Conservation (phyloP, 2,329 filamentous ascomycete genomes). For the Escovopsis weberi region DNA sequence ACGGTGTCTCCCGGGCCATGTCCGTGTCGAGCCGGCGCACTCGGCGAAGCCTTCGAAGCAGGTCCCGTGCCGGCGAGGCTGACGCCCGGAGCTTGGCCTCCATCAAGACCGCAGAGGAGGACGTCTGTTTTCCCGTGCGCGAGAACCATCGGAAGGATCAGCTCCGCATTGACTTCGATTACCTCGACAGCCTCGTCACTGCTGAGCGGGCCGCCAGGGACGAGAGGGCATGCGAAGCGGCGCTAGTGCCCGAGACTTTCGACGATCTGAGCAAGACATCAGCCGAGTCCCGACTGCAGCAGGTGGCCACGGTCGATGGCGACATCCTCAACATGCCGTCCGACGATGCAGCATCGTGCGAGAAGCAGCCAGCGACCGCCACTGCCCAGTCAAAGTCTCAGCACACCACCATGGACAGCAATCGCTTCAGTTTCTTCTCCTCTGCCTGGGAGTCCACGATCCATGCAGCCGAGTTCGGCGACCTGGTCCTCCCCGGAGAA, state of each 20-base stretch:
- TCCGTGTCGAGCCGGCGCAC: conserved; percentile 44
- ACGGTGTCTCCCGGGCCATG: conserved; percentile 50
- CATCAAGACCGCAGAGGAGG: conserved; percentile 64
- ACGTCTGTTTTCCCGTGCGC: conserved; percentile 77
- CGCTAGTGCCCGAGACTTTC: conserved; percentile 11
- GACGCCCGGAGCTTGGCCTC: conserved; percentile 47
- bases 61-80: conserved; percentile 44
- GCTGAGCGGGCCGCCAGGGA: conserved; percentile 36
- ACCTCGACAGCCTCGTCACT: conserved; percentile 80
- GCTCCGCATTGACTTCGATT: conserved; percentile 81
- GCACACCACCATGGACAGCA: conserved; percentile 41
- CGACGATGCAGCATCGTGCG: conserved; percentile 26
- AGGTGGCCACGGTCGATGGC: conserved; percentile 37
- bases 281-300: conserved; percentile 14
- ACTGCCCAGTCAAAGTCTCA: conserved; percentile 23
- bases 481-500: conserved; percentile 78
- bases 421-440: conserved; percentile 93
- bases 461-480: conserved; percentile 77
- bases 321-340: conserved; percentile 42
- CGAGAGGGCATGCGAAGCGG: conserved; percentile 32
- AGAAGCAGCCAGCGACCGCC: conserved; percentile 29
- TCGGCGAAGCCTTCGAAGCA: conserved; percentile 42
- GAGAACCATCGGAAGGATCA: conserved; percentile 54
- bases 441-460: conserved; percentile 89
- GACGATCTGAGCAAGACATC: conserved; percentile 18